Conservation (phyloP, 2,329 filamentous ascomycete species). For the Chaetomiaceae sp. region DNA sequence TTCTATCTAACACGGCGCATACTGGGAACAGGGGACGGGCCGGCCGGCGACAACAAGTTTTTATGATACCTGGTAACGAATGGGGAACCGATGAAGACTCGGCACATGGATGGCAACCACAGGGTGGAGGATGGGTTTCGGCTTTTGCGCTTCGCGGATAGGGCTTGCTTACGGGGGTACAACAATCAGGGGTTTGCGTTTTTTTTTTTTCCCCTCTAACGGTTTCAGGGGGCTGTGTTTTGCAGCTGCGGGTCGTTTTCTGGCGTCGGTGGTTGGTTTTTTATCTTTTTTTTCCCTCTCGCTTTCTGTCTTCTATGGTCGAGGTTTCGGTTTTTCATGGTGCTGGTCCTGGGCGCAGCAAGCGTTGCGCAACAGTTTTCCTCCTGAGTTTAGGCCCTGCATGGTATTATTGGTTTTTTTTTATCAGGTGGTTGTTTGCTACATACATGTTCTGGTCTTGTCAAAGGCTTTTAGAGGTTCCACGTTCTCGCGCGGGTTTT, state of each 20-base stretch:
- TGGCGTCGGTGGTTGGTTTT: neutral
- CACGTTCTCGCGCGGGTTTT: neutral
- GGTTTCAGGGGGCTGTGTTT: no score
- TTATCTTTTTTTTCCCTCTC: neutral
- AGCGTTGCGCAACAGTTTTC: no score
- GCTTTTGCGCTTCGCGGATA: neutral
- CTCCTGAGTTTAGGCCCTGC: neutral
- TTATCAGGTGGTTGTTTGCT: no score
- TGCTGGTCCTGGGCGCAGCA: neutral
- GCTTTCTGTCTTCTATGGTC: neutral
- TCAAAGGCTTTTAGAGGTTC: neutral
- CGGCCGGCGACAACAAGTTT: neutral
- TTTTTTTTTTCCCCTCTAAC: no score
- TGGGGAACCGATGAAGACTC: neutral
- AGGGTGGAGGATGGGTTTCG: neutral
- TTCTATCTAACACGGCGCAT: slow-evolving; percentile 2
- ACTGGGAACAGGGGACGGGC: neutral
- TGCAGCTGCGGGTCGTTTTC: neutral
- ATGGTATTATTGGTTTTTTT: neutral
- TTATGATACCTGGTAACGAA: slow-evolving; percentile 8
- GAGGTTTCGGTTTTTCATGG: neutral
- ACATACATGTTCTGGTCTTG: neutral
- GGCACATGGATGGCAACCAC: neutral
- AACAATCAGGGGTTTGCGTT: neutral
- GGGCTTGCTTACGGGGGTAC: neutral